Evolutionary conservation across 2,329 filamentous ascomycete species (phyloP), one percentile per base, ranked within the genome.

Genomic region (Phialophora expanda): DNA sequence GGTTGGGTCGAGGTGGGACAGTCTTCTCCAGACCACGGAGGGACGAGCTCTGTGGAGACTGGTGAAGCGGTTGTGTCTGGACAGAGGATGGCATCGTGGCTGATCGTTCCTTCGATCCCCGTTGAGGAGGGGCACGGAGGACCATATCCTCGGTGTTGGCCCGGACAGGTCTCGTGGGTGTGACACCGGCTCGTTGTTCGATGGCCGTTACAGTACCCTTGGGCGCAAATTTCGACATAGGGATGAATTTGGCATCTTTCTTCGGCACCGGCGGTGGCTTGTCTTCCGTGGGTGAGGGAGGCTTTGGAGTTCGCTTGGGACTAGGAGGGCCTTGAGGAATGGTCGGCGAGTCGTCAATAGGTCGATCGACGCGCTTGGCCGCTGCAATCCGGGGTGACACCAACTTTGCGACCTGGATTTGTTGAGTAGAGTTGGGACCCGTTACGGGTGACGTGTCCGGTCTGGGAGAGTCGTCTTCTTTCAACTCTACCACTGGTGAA

Each of bases 241-340:
- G 71, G 53, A 73, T 71, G 56, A 68, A 71, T 56, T 69, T 70
- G 51, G 70, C 59, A 48, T 73, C 69, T 48, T 73, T 71, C 44
- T 63, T 62, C 12, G 68, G 69, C 12, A 71, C 65, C 5, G 69
- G 64, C 50, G 69, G 70, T 11, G 69, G 69, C 41, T 64, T 68
- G 9, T 71, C 65, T n/a, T 65, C 62, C 7, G 32, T 9, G 4
- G 60, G 48, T 3, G 60, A 34, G 20, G 56, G 22, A 12, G 30
- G 17, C 8, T 57, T 64, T 24, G 55, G 28, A 2, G 46, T 48
- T 38, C 56, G 54, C 22, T 34, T 34, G 6, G 48, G 46, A 46
- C n/a, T 63, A 3, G 62, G 66, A 20, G 65, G 63, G 9, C 64
- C 65, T 56, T 71, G 69, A 26, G 69, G 69, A 30, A 71, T 66